phyloP scores from a whole-genome alignment of 495 filamentous ascomycete genomes.

The Podospora comata region DNA sequence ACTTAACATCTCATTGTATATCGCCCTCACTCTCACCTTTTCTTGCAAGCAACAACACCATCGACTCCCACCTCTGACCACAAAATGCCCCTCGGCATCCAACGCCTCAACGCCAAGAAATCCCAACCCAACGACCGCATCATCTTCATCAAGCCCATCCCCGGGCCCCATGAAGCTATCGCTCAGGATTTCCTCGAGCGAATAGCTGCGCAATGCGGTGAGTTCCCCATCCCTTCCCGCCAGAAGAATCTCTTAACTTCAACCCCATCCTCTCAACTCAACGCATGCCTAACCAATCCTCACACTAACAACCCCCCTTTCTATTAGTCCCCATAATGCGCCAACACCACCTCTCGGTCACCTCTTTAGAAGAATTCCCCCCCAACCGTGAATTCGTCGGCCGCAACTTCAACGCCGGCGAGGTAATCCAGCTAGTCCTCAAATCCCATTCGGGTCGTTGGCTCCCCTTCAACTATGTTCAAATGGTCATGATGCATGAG shows the following conservation, averaged over 20 bases:
- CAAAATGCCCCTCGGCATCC: conserved; percentile 64
- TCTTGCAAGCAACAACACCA: background rate
- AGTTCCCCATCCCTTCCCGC: conserved; percentile 12
- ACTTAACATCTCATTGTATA: too few relatives aligned
- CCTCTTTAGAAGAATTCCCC: conserved; percentile 72
- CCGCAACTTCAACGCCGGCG: conserved; percentile 82
- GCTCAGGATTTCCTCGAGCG: conserved; percentile 70
- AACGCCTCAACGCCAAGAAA: conserved; percentile 63
- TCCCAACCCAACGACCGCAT: conserved; percentile 66
- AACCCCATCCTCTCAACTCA: too few relatives aligned
- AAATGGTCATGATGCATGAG: conserved; percentile 86
- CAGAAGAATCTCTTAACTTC: too few relatives aligned
- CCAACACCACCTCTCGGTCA: conserved; percentile 61
- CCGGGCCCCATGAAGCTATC: conserved; percentile 53
- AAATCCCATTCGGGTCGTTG: conserved; percentile 60
- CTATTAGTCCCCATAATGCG: conserved; percentile 66
- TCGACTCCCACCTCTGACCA: background rate
- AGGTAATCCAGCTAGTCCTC: conserved; percentile 75
- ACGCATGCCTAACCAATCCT: background rate
- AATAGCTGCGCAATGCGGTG: conserved; percentile 71
- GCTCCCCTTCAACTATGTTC: conserved; percentile 71
- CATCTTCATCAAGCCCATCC: conserved; percentile 72
- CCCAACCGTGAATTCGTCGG: conserved; percentile 72
- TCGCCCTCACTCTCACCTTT: too few relatives aligned
- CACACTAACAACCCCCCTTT: background rate